phyloP scores from a whole-genome alignment of 306 rosid genomes.

The Vicia faba region DNA sequence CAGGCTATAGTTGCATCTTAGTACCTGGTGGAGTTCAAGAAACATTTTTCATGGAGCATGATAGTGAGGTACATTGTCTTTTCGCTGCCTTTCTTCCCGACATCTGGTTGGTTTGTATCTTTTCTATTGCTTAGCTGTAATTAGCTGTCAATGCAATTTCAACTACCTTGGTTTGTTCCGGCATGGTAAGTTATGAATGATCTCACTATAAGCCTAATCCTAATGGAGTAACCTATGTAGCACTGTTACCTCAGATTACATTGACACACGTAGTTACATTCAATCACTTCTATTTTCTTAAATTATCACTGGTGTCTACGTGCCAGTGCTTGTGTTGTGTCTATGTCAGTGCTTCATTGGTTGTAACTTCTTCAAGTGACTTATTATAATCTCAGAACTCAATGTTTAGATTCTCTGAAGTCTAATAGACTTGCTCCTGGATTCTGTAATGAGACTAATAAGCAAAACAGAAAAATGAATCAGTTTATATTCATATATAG shows the following conservation, averaged over 20 bases:
- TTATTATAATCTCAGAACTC: background rate
- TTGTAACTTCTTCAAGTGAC: background rate
- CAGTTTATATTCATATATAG: too few relatives aligned
- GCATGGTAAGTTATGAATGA: too few relatives aligned
- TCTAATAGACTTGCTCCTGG: background rate
- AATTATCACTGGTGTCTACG: background rate
- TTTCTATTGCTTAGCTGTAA: too few relatives aligned
- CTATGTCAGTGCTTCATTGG: background rate
- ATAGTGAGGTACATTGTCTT: slow-evolving; percentile 62
- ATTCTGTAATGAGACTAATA: background rate
- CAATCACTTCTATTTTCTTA: background rate
- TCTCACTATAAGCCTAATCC: too few relatives aligned
- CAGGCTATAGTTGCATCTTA: slow-evolving; percentile 84
- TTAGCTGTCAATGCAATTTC: too few relatives aligned
- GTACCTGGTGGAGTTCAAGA: slow-evolving; percentile 99
- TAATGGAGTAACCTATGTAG: too few relatives aligned
- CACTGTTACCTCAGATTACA: too few relatives aligned
- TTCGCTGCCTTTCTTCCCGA: slow-evolving; percentile 9
- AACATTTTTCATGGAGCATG: slow-evolving; percentile 72
- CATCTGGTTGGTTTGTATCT: too few relatives aligned
- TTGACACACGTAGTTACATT: too few relatives aligned
- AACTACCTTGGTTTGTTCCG: too few relatives aligned
- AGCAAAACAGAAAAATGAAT: background rate
- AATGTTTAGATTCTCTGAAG: background rate
- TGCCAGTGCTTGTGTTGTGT: background rate